Conservation (phyloP, 257 asterid genomes). For the Mentha longifolia region DNA sequence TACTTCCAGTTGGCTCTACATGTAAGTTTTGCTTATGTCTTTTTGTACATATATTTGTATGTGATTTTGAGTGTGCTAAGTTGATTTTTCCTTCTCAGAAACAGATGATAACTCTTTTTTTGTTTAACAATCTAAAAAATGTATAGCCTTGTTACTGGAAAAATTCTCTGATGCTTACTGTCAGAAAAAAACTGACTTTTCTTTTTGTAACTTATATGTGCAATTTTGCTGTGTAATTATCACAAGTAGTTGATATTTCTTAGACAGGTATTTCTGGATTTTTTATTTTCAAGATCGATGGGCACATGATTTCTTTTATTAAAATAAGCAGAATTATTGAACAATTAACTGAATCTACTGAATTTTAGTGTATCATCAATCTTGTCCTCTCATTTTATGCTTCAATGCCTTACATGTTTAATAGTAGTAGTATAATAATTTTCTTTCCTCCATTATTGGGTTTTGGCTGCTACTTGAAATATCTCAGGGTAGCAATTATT, state of each 20-base stretch:
- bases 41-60: conserved; percentile 29
- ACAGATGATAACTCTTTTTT: conserved; percentile 8
- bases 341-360: no score
- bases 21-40: conserved; percentile 21
- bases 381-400: no score
- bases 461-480: no score
- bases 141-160: conserved; percentile 23
- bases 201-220: background rate
- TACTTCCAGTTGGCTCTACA: conserved; percentile 10
- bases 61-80: conserved; percentile 10
- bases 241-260: background rate
- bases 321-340: background rate
- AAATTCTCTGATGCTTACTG: background rate
- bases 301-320: background rate
- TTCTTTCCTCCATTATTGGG: no score
- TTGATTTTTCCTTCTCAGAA: conserved; percentile 19
- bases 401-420: no score
- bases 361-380: no score
- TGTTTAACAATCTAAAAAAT: background rate
- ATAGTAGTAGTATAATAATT: no score
- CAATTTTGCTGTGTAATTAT: background rate
- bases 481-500: no score
- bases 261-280: background rate
- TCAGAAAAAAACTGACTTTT: background rate
- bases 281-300: background rate